Evolutionary conservation across 192 early-diverging fungal genomes (phyloP), one percentile per base, ranked within the genome.

Genomic region (Oehlia diaphana): DNA sequence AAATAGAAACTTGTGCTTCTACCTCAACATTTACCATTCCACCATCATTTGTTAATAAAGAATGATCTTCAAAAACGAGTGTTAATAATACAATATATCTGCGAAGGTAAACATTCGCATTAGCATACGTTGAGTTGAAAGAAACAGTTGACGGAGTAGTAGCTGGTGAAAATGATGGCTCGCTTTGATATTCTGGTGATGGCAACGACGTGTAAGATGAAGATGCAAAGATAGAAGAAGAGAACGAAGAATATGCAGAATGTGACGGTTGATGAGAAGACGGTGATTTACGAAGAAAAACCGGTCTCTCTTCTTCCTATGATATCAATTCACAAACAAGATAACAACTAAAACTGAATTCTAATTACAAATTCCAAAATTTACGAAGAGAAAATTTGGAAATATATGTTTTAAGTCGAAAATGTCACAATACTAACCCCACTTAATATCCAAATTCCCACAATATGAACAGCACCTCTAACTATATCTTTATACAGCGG

Each of bases 221-320:
- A 47, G 76, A 78, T 26, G 53, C 72, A 8, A 49, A 76, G 0
- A 65, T 49, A n/a, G 84, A 80, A 8, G 73, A 47, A 44, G 76
- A 50, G 9, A 77, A 58, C 14, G 53, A 14, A 58, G 53, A 19
- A 58, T 58, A 21, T 21, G 53, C 53, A 21, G 53, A 58, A 58
- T 21, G 19, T 58, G 19, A 4, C 19, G 53, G 74, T 49, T 67
- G 37, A 42, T 63, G 78, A 2, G 72, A 42, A 13, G 83, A 58
- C 4, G 64, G 42, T 47, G 84, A 64, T 66, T 81, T 78, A 4
- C 90, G 87, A 2, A 94, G 75, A 73, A 94, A 94, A 2, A 81
- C 77, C 2, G 93, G 93, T 4, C 93, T 83, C 62, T 94, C 92
- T n/a, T 94, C 92, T 80, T 92, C 90, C 77, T 79, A 70, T 83